phyloP scores from a whole-genome alignment of 306 rosid species.

The Acacia confusa region DNA sequence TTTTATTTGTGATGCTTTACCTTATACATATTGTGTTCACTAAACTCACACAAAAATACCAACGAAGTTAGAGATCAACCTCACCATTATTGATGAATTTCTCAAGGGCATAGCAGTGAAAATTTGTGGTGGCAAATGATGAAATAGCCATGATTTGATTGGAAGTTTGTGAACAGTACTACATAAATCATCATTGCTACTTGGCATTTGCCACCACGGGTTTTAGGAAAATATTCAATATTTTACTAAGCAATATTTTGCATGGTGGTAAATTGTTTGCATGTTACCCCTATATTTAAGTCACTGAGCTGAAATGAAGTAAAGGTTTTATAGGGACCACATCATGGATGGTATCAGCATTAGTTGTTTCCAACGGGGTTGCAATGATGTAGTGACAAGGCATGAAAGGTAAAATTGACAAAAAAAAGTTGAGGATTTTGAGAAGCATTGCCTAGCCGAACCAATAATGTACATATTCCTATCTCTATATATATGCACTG shows the following conservation, averaged over 20 bases:
- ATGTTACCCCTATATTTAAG: conserved; percentile 1
- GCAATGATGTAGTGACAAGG: conserved; percentile 36
- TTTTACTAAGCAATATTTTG: conserved; percentile 11
- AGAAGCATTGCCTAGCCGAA: conserved; percentile 23
- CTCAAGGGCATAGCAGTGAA: background rate
- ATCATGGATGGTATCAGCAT: conserved; percentile 42
- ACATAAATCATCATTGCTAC: conserved; percentile 2
- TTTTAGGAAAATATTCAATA: conserved; percentile 25
- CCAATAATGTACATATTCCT: conserved; percentile 21
- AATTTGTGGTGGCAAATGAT: background rate
- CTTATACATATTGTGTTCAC: conserved; percentile 7
- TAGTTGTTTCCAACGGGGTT: conserved; percentile 38
- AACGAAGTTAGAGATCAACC: background rate
- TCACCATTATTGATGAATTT: conserved; percentile 7
- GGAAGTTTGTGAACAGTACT: background rate
- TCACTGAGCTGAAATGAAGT: conserved; percentile 28
- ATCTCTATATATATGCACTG: conserved; percentile 41
- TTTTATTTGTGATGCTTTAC: conserved; percentile 7
- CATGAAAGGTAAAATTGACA: conserved; percentile 10
- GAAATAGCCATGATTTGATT: background rate
- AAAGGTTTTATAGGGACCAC: conserved; percentile 37
- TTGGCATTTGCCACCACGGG: conserved; percentile 11
- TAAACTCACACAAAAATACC: conserved; percentile 20
- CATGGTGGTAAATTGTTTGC: conserved; percentile 14
- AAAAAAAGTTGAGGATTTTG: conserved; percentile 11